Evolutionary conservation across 2,329 filamentous ascomycete species (phyloP), one percentile per base, ranked within the genome.

Genomic region (Albifimbria verrucaria): DNA sequence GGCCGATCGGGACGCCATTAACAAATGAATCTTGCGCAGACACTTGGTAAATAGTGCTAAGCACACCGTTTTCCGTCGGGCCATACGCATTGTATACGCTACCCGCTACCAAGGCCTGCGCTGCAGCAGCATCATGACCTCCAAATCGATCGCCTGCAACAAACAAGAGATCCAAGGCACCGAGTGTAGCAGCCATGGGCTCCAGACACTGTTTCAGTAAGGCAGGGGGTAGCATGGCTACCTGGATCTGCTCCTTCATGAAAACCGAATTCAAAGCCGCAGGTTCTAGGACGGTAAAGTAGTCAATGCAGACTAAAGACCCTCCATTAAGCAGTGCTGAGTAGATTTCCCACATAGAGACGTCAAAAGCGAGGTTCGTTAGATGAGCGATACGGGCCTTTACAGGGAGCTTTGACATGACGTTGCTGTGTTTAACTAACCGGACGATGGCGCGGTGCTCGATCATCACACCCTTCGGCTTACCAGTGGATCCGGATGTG

Each of bases 121-220:
- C 55, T n/a, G 17, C 12, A 24, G 39, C 10, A 12, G 23, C 18
- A 53, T 52, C 41, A 32, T 50, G 42, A 26, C 20, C 17, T 47
- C 52, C 46, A 50, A 50, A 5, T 17, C 42, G 42, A 21, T 72
- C 69, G 2, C 68, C 69, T 7, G 68, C 65, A n/a, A 70, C 60
- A 42, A 69, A 70, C 2, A 72, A 62, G 49, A 67, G 67, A 15
- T 68, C 70, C 41, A 71, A 68, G 22, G 61, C 55, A 45, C 64
- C 57, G 18, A 73, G 62, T 15, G 15, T 32, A 2, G 63, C 67
- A 32, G 69, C 68, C 55, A 72, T 68, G 45, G 70, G 68, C n/a
- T 63, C 61, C n/a, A 53, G 47, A 7, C 26, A 21, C 23, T 53
- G 52, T 18, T 42, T 53, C 20, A 53, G 17, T 0, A 53, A 36